Evolutionary conservation across 2,329 filamentous ascomycete species (phyloP).

Genomic region (Clarireedia homoeocarpa): DNA sequence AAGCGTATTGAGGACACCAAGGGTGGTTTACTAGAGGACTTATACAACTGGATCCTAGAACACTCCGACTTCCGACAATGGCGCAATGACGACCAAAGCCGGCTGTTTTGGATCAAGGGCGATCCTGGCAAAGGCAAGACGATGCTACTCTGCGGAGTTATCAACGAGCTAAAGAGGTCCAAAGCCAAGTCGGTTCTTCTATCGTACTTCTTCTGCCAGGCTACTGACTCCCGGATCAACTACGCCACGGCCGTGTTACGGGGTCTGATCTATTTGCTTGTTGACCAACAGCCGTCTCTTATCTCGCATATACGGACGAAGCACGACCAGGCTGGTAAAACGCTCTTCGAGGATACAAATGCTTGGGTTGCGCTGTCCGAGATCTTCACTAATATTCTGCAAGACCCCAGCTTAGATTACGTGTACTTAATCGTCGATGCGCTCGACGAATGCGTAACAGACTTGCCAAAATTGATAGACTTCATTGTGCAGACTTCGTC

Average conservation of each 20-base stretch:
- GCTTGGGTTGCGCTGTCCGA: neutral
- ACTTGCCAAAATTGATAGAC: neutral
- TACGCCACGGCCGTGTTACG: too few relatives aligned
- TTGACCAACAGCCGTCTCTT: slow-evolving; percentile 1
- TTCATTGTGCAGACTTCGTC: neutral
- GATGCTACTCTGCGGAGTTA: too few relatives aligned
- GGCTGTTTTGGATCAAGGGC: too few relatives aligned
- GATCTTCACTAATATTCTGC: neutral
- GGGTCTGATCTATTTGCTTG: too few relatives aligned
- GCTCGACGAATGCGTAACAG: neutral
- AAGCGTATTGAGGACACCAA: neutral
- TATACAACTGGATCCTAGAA: neutral
- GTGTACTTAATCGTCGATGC: neutral
- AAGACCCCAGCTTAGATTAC: neutral
- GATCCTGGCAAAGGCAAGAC: too few relatives aligned
- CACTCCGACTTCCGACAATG: neutral
- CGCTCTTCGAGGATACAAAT: neutral
- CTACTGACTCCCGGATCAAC: too few relatives aligned
- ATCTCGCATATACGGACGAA: neutral
- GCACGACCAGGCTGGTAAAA: neutral
- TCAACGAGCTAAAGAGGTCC: too few relatives aligned
- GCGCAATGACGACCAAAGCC: neutral
- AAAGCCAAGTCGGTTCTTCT: too few relatives aligned
- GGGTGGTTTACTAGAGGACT: neutral
- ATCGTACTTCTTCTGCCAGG: too few relatives aligned